Evolutionary conservation across 352 stramenopile genomes (phyloP).

Genomic region (Phytophthora ramorum): DNA sequence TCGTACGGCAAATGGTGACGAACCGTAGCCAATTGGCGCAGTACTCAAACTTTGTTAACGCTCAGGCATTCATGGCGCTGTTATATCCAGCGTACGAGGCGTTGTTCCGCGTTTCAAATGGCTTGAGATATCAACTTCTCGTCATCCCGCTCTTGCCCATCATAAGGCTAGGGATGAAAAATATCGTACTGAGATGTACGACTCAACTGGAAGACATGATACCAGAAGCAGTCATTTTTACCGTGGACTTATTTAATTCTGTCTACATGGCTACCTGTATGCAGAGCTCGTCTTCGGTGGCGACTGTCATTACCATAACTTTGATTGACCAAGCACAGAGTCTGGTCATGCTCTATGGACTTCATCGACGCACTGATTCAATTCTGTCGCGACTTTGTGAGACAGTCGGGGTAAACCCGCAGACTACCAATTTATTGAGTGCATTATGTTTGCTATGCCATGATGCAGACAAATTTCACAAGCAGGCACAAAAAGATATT

Average conservation of each 20-base stretch:
- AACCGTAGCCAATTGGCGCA: neutral
- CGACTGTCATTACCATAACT: neutral
- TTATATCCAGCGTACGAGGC: constrained; percentile 20
- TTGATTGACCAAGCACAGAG: neutral
- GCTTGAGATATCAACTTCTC: constrained; percentile 3
- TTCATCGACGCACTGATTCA: constrained; percentile 3
- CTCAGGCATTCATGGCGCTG: neutral
- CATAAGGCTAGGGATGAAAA: constrained; percentile 30
- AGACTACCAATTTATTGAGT: neutral
- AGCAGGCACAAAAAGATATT: neutral
- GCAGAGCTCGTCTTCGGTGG: constrained; percentile 12
- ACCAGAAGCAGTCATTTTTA: constrained; percentile 23
- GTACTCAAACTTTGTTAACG: neutral
- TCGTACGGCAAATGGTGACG: neutral
- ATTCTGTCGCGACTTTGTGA: neutral
- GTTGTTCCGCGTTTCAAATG: neutral
- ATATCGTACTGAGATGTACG: constrained; percentile 9
- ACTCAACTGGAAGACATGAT: constrained; percentile 20
- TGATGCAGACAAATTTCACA: neutral
- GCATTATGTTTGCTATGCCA: neutral
- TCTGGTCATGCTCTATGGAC: constrained; percentile 9
- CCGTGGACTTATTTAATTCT: constrained; percentile 27
- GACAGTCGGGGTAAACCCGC: neutral
- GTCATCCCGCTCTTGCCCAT: constrained; percentile 23
- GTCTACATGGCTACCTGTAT: constrained; percentile 23